phyloP scores from a whole-genome alignment of 1,284 basidiomycete genomes.

The Singerocomus inundabilis region DNA sequence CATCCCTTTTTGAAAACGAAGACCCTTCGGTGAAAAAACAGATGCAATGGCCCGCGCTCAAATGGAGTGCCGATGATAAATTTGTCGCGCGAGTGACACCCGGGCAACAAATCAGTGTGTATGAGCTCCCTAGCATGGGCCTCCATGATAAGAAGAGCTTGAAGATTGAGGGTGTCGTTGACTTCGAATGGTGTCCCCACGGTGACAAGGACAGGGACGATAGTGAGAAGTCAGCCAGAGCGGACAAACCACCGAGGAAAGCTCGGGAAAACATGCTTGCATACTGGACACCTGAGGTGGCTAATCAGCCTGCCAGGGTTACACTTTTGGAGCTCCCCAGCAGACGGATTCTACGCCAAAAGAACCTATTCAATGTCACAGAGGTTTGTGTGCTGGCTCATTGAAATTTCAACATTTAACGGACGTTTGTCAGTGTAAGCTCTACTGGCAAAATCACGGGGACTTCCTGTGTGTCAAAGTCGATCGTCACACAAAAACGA shows the following conservation, averaged over 20 bases:
- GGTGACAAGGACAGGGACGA: constrained; percentile 87
- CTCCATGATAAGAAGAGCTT: constrained; percentile 96
- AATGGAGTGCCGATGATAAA: constrained; percentile 98
- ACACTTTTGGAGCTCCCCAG: constrained; percentile 89
- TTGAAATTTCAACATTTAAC: constrained; percentile 2
- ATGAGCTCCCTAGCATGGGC: constrained; percentile 94
- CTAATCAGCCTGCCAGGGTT: constrained; percentile 96
- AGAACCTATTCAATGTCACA: constrained; percentile 98
- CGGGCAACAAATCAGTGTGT: constrained; percentile 93
- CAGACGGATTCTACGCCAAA: constrained; percentile 84
- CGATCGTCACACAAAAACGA: constrained; percentile 98
- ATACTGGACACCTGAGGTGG: constrained; percentile 97
- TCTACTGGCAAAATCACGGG: constrained; percentile 99
- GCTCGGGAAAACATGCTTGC: constrained; percentile 90
- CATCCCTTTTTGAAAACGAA: constrained; percentile 55
- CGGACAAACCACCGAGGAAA: constrained; percentile 57
- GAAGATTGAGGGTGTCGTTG: constrained; percentile 97
- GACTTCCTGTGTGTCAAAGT: constrained; percentile 99
- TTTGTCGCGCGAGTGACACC: constrained; percentile 86
- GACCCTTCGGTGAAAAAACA: constrained; percentile 66
- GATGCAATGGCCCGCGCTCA: constrained; percentile 93
- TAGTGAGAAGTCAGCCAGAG: constrained; percentile 53
- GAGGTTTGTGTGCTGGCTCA: constrained; percentile 60
- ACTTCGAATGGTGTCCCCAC: constrained; percentile 98
- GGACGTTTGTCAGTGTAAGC: constrained; percentile 75